Percentiles rank a stretch among this genome's conserved stretches.
phyloP scores from a whole-genome alignment of 495 filamentous ascomycete species.

The Annulohypoxylon bovei region DNA sequence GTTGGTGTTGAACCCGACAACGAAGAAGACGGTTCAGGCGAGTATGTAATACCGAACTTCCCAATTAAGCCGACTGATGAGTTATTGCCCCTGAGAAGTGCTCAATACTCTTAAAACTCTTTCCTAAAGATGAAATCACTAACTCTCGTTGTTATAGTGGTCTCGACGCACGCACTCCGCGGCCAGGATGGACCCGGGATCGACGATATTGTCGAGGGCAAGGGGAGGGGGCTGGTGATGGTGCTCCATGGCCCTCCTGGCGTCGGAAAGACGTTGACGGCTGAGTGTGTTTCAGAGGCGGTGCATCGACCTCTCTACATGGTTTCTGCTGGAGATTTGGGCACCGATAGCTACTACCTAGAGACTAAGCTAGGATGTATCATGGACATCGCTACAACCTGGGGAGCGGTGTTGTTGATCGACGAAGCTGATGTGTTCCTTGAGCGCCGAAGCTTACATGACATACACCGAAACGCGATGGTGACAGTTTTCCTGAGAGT shows the following conservation, averaged over 20 bases:
- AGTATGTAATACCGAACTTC: no score
- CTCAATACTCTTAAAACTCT: no score
- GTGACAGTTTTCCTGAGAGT: constrained; percentile 53
- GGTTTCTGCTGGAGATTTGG: constrained; percentile 65
- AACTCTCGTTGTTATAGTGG: no score
- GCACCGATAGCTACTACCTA: constrained; percentile 46
- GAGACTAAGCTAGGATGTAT: constrained; percentile 56
- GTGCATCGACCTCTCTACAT: constrained; percentile 61
- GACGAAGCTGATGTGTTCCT: constrained; percentile 64
- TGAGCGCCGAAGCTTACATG: constrained; percentile 51
- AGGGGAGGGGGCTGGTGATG: constrained; percentile 49
- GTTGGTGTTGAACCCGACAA: constrained; percentile 61
- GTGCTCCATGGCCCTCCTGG: constrained; percentile 55
- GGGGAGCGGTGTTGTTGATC: constrained; percentile 62
- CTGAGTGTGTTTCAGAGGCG: constrained; percentile 60
- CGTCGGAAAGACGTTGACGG: constrained; percentile 54
- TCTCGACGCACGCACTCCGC: constrained; percentile 45
- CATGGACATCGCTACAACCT: constrained; percentile 57
- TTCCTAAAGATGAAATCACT: no score
- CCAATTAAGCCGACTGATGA: no score
- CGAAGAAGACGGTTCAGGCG: constrained; percentile 63
- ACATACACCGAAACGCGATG: constrained; percentile 59
- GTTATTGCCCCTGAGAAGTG: no score
- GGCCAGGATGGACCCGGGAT: constrained; percentile 42
- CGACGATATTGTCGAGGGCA: constrained; percentile 51